A percentile compares a stretch with the other conserved stretches of the same genome.
These are phyloP conservation scores for Stephanocyclus meneghinianus DNA, from an alignment of 352 stramenopile species.

Conservation along the genomic window DNA sequence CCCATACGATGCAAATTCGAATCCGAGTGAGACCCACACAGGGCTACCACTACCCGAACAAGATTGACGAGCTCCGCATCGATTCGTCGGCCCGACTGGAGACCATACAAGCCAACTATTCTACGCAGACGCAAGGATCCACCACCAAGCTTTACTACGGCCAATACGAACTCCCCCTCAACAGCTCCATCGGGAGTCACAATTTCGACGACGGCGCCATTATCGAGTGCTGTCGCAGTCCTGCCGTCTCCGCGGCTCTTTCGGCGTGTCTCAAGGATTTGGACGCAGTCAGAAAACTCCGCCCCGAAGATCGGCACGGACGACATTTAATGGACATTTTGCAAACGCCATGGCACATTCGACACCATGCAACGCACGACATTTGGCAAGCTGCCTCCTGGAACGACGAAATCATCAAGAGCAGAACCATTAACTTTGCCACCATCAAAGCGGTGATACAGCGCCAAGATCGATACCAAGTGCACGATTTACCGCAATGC, in stretches of 20 bases:
- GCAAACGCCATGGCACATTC: slow-evolving; percentile 27
- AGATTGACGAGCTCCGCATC: slow-evolving; percentile 52
- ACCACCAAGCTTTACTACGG: slow-evolving; percentile 49
- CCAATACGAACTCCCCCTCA: slow-evolving; percentile 51
- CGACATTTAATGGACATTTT: slow-evolving; percentile 44
- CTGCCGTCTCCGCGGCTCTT: slow-evolving; percentile 42
- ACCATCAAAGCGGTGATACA: slow-evolving; percentile 62
- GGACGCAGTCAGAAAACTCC: slow-evolving; percentile 46
- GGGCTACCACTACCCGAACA: slow-evolving; percentile 52
- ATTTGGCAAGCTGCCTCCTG: slow-evolving; percentile 50
- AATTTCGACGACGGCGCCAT: slow-evolving; percentile 55
- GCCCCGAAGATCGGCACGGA: slow-evolving; percentile 25
- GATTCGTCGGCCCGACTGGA: slow-evolving; percentile 53
- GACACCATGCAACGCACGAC: slow-evolving; percentile 29
- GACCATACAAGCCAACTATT: slow-evolving; percentile 58
- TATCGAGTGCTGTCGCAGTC: slow-evolving; percentile 59
- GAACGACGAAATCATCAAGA: slow-evolving; percentile 53
- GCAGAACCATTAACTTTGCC: slow-evolving; percentile 51
- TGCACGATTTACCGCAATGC: slow-evolving; percentile 54
- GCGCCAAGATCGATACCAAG: slow-evolving; percentile 49
- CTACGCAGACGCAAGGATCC: slow-evolving; percentile 29
- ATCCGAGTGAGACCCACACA: slow-evolving; percentile 46
- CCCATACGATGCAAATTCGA: slow-evolving; percentile 49
- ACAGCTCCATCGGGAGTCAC: slow-evolving; percentile 59
- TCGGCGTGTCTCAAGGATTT: slow-evolving; percentile 61